Evolutionary conservation across 495 filamentous ascomycete species (phyloP).

Genomic region (Hypoxylon lienhwacheense): DNA sequence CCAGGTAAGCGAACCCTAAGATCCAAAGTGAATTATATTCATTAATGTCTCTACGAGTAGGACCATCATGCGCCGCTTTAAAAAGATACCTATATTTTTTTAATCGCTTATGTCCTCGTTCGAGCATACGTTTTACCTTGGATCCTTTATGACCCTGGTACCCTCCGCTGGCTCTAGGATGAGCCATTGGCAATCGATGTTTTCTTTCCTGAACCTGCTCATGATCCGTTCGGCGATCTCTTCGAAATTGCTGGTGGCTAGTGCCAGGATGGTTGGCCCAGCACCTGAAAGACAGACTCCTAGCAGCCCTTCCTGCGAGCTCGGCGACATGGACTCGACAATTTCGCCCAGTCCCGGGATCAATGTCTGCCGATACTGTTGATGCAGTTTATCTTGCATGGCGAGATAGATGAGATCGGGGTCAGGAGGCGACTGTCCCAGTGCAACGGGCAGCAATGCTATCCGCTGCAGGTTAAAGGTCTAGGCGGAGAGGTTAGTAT

Average conservation of each 20-base stretch:
- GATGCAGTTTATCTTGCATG: constrained; percentile 98
- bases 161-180: constrained; percentile 87
- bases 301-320: constrained; percentile 80
- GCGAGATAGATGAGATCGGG: constrained; percentile 89
- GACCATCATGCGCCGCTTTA: not conserved
- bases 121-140: not conserved
- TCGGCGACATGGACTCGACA: constrained; percentile 79
- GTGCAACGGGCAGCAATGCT: constrained; percentile 79
- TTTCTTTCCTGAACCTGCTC: constrained; percentile 62
- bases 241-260: constrained; percentile 85
- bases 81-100: constrained; percentile 19
- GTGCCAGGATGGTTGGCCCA: constrained; percentile 88
- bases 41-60: constrained; percentile 5
- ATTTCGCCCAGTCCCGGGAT: constrained; percentile 92
- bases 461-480: constrained; percentile 94
- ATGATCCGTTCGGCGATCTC: constrained; percentile 80
- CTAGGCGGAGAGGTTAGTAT: constrained; percentile 41
- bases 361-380: constrained; percentile 85
- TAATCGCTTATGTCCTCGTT: too few relatives aligned
- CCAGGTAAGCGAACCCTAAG: not conserved
- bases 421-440: constrained; percentile 87
- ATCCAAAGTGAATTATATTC: not conserved
- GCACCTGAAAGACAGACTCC: constrained; percentile 93
- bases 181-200: constrained; percentile 82
- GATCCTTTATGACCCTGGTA: constrained; percentile 58